A percentile compares a stretch with the other conserved stretches of the same genome.
These are phyloP conservation scores for Xylaria venustula DNA, from an alignment of 495 filamentous ascomycete genomes.

Conservation along the genomic window DNA sequence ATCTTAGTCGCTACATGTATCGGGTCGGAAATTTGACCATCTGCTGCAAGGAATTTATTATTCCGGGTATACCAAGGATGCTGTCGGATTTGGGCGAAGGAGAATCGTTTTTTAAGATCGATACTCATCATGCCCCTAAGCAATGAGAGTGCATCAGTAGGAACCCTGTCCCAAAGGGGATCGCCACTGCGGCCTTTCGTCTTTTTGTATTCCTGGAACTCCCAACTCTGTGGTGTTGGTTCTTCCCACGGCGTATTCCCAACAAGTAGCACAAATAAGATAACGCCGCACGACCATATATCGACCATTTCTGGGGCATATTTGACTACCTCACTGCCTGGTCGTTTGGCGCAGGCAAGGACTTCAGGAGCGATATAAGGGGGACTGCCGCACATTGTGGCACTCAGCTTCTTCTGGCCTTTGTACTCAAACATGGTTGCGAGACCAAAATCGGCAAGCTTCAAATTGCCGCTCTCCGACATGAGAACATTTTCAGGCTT, in stretches of 20 bases:
- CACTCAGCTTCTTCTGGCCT: slow-evolving; percentile 72
- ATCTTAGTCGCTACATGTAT: slow-evolving; percentile 85
- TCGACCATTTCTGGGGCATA: slow-evolving; percentile 85
- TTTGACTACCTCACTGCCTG: slow-evolving; percentile 56
- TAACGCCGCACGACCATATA: slow-evolving; percentile 96
- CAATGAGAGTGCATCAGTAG: slow-evolving; percentile 75
- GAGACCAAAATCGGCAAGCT: slow-evolving; percentile 95
- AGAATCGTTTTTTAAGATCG: slow-evolving; percentile 73
- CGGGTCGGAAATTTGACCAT: slow-evolving; percentile 77
- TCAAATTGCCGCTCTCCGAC: slow-evolving; percentile 79
- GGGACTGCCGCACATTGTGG: slow-evolving; percentile 91
- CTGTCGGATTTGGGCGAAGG: slow-evolving; percentile 79
- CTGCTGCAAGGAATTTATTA: slow-evolving; percentile 69
- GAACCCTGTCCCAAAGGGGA: slow-evolving; percentile 80
- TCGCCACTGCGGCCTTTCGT: slow-evolving; percentile 78
- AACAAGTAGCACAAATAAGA: slow-evolving; percentile 90
- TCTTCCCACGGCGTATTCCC: slow-evolving; percentile 99
- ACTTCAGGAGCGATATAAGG: slow-evolving; percentile 98
- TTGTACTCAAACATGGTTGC: slow-evolving; percentile 91
- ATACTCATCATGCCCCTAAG: slow-evolving; percentile 92
- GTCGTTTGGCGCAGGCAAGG: slow-evolving; percentile 48
- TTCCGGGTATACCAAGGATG: slow-evolving; percentile 93
- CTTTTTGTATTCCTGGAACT: slow-evolving; percentile 80
- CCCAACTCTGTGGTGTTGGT: slow-evolving; percentile 74
- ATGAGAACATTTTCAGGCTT: slow-evolving; percentile 90